These are phyloP conservation scores for Thermoascus crustaceus DNA, from an alignment of 2,329 filamentous ascomycete species.

Conservation along the genomic window DNA sequence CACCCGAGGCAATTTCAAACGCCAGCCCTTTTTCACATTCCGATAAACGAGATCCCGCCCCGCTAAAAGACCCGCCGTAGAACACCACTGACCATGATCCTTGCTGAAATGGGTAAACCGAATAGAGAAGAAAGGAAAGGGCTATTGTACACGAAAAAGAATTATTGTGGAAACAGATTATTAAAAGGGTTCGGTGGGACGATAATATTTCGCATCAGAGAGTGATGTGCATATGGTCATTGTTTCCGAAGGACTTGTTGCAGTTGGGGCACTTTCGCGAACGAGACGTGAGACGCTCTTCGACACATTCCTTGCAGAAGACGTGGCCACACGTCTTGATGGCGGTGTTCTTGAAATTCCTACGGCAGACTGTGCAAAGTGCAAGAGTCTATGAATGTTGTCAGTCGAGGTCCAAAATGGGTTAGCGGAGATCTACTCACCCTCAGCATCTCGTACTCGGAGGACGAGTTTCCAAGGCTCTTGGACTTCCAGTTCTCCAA, in stretches of 20 bases:
- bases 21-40: conserved; percentile 17
- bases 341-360: conserved; percentile 87
- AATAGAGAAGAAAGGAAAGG: conserved; percentile 13
- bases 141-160: conserved; percentile 27
- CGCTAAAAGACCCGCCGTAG: conserved; percentile 22
- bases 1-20: conserved; percentile 15
- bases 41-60: conserved; percentile 15
- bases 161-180: conserved; percentile 4
- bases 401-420: conserved; percentile 12
- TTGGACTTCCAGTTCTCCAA: conserved; percentile 80
- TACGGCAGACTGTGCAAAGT: conserved; percentile 85
- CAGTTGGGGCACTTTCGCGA: conserved; percentile 95
- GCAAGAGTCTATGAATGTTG: conserved; percentile 55
- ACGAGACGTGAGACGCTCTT: conserved; percentile 78
- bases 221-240: conserved; percentile 68
- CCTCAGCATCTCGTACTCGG: conserved; percentile 76
- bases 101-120: conserved; percentile 14
- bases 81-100: conserved; percentile 31
- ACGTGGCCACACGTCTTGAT: conserved; percentile 92
- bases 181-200: conserved; percentile 2
- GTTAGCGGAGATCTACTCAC: conserved; percentile 47
- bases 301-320: conserved; percentile 85
- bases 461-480: conserved; percentile 68
- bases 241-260: conserved; percentile 80
- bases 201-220: conserved; percentile 23